Base-by-base conservation (phyloP, 805 yeast species). In the Diddensiella transvaalensis region DNA sequence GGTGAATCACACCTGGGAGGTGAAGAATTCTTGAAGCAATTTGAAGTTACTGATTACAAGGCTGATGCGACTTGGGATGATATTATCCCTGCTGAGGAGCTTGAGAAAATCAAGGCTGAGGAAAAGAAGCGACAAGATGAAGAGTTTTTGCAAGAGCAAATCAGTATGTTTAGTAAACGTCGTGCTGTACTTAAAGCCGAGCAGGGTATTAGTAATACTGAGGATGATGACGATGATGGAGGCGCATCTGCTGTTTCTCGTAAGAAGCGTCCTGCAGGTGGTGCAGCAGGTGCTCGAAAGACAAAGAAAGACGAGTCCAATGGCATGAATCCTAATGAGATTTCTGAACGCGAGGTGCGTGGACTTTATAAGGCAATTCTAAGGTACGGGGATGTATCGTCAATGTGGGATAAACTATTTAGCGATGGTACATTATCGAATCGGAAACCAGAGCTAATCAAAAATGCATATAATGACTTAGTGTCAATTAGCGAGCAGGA, bases 41-140 rank as follows among this genome's bases (percentile, higher is more conserved):
- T 93, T 65, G 99, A 93, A 68, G 99, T 93, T 46, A 93, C 99
- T 0, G 99, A 93, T 65, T 95, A 90, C 67, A 93, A 93, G 71
- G 98, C 99, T 0, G 96, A 91, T 66, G 89, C 91, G 52, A 95
- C 89, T 55, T 93, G 99, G 99, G 98, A 93, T 70, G 99, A 93
- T 66, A 93, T 93, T 58, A 93, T 93, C 60, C 99, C 99, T 0
- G 90, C 87, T 55, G 96, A 87, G 40, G 99, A 93, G 66, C 74
- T 95, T 54, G 77, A 81, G 51, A 87, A 85, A 64, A 75, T 93
- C 59, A 93, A 93, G 64, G 96, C 86, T 55, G 96, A 89, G 48
- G 99, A 93, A 64, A 83, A 85, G 73, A 84, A 82, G 64, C 77
- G 85, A 44, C 78, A 83, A 40, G 97, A 93, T 56, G 97, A 91